phyloP scores from a whole-genome alignment of 208 protist species.

The Wallacemonas collosoma region DNA sequence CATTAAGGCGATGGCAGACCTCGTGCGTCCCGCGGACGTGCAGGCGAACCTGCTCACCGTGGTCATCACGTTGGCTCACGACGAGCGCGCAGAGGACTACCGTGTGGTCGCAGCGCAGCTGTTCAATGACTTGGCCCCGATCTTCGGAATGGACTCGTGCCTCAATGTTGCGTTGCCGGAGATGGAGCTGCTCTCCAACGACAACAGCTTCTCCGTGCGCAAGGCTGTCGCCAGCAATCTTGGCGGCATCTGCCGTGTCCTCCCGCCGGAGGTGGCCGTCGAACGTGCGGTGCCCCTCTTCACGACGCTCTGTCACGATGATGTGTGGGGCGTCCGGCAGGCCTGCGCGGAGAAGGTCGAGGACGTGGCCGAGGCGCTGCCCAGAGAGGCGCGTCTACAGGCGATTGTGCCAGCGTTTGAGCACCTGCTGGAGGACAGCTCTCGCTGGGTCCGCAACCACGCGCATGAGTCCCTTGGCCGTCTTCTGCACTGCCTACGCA shows the following conservation, averaged over 20 bases:
- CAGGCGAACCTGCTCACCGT: slow-evolving; percentile 87
- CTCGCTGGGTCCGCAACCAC: slow-evolving; percentile 92
- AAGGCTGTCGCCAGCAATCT: slow-evolving; percentile 86
- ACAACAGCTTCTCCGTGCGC: slow-evolving; percentile 90
- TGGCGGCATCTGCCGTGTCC: slow-evolving; percentile 60
- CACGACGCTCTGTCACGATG: slow-evolving; percentile 91
- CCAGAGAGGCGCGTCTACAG: slow-evolving; percentile 50
- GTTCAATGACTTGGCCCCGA: slow-evolving; percentile 84
- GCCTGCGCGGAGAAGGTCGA: slow-evolving; percentile 91
- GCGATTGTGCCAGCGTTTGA: slow-evolving; percentile 76
- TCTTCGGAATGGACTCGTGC: slow-evolving; percentile 78
- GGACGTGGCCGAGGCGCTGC: slow-evolving; percentile 62
- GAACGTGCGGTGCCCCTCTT: slow-evolving; percentile 72
- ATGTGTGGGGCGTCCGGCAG: slow-evolving; percentile 96
- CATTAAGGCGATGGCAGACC: slow-evolving; percentile 76
- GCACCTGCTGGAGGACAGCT: slow-evolving; percentile 81
- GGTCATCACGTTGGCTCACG: slow-evolving; percentile 91
- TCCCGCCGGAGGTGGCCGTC: slow-evolving; percentile 49
- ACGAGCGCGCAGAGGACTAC: slow-evolving; percentile 95
- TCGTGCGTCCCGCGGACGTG: slow-evolving; percentile 86
- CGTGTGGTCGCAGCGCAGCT: slow-evolving; percentile 91
- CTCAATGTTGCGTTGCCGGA: slow-evolving; percentile 76
- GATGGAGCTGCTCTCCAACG: slow-evolving; percentile 83
- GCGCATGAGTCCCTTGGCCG: slow-evolving; percentile 91
- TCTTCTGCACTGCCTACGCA: slow-evolving; percentile 91